phyloP scores from a whole-genome alignment of 2,329 filamentous ascomycete genomes.

The Colletotrichum sp. region DNA sequence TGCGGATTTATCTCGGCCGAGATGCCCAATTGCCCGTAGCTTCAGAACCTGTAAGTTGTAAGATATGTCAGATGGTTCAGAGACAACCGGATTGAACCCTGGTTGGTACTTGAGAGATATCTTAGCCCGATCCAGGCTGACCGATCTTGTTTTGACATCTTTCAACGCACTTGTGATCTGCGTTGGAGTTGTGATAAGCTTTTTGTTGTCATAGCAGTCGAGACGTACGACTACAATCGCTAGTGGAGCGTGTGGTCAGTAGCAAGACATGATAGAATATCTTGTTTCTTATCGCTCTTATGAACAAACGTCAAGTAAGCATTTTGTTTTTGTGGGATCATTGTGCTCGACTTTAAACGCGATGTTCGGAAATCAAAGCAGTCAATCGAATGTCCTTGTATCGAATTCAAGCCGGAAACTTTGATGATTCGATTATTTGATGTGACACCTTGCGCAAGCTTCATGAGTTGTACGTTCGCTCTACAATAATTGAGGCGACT shows the following conservation, averaged over 20 bases:
- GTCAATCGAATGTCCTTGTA: neutral
- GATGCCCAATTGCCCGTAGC: neutral
- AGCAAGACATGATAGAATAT: neutral
- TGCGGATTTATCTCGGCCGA: neutral
- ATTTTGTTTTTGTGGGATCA: no score
- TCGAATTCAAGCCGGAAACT: neutral
- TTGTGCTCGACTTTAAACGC: fast-evolving
- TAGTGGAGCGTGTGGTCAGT: neutral
- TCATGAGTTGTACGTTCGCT: neutral
- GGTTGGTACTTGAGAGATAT: neutral
- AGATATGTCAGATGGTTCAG: neutral
- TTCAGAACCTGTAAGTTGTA: neutral
- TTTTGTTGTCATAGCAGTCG: neutral
- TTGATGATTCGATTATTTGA: neutral
- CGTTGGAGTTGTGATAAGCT: neutral
- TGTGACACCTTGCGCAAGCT: neutral
- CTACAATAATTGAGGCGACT: neutral
- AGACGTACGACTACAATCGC: neutral
- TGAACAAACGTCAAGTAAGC: no score
- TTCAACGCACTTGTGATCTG: neutral
- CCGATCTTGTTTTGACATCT: neutral
- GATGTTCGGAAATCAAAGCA: neutral
- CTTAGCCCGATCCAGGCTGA: neutral
- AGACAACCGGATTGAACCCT: neutral
- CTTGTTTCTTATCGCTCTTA: no score